Conservation (phyloP, 495 filamentous ascomycete genomes). For the Aspergillus diversus region DNA sequence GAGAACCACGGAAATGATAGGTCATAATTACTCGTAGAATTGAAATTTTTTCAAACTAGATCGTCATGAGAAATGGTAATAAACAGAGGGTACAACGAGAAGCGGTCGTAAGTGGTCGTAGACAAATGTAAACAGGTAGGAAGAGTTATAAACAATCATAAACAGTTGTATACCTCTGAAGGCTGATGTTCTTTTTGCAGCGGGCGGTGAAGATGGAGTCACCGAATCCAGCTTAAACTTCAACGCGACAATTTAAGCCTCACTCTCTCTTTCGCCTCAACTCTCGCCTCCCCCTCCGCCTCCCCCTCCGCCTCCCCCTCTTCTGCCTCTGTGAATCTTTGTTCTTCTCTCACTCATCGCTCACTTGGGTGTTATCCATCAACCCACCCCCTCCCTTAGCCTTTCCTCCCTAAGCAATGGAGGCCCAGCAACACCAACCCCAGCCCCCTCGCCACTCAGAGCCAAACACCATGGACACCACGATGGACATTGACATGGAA, state of each 20-base stretch:
- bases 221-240: background rate
- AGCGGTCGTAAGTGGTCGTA: too few species aligned
- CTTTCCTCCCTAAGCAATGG: constrained; percentile 15
- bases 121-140: too few species aligned
- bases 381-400: background rate
- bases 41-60: too few species aligned
- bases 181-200: background rate
- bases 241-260: background rate
- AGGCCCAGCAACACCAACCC: constrained; percentile 23
- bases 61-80: too few species aligned
- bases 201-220: background rate
- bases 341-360: background rate
- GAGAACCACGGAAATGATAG: background rate
- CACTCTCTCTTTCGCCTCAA: background rate
- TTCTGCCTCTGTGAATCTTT: background rate
- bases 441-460: constrained; percentile 11
- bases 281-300: background rate
- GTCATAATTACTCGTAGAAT: background rate
- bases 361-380: background rate
- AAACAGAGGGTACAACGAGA: too few species aligned
- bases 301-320: background rate
- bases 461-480: constrained; percentile 35
- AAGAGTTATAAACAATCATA: too few species aligned
- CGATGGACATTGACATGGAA: constrained; percentile 82
- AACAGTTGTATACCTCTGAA: background rate